Percentiles rank a stretch among this genome's conserved stretches.
Evolutionary conservation across 2,329 filamentous ascomycete species (phyloP).

Genomic region (Fusarium falciforme): DNA sequence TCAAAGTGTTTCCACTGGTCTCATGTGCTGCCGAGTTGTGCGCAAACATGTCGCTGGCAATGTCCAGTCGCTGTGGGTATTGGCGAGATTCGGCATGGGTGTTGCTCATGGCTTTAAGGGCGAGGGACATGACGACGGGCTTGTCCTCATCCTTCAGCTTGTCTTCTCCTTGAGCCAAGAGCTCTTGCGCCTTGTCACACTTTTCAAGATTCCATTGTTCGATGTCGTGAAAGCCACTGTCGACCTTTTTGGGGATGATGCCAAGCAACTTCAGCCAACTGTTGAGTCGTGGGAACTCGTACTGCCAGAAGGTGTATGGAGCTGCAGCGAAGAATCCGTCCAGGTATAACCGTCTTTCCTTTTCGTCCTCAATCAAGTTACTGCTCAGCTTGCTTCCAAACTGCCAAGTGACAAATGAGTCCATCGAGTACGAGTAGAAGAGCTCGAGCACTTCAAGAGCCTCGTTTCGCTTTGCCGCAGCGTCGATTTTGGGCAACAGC

Average conservation of each 20-base stretch:
- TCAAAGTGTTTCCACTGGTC: constrained; percentile 5
- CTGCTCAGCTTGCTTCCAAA: constrained; percentile 14
- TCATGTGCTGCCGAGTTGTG: constrained; percentile 10
- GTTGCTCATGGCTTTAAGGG: constrained; percentile 7
- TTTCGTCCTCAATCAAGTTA: constrained; percentile 25
- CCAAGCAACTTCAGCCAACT: not conserved
- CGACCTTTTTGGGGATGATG: constrained; percentile 16
- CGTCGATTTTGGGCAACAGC: constrained; percentile 2
- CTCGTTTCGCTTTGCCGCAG: not conserved
- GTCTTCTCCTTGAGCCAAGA: constrained; percentile 3
- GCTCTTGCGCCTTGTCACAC: constrained; percentile 5
- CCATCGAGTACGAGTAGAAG: constrained; percentile 24
- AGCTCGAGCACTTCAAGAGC: constrained; percentile 17
- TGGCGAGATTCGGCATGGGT: not conserved
- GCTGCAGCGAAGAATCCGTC: constrained; percentile 16
- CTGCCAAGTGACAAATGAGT: constrained; percentile 26
- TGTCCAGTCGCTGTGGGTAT: constrained; percentile 4
- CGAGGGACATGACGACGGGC: constrained; percentile 1
- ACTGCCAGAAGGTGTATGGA: constrained; percentile 16
- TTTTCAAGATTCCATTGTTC: constrained; percentile 19
- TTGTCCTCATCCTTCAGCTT: not conserved
- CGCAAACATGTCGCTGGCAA: constrained; percentile 16
- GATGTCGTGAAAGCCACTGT: constrained; percentile 12
- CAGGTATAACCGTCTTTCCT: constrained; percentile 10
- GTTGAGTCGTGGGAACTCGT: constrained; percentile 13